A percentile compares a stretch with the other conserved stretches of the same genome.
phyloP scores from a whole-genome alignment of 2,329 filamentous ascomycete species.

The Paecilomyces fulvus region DNA sequence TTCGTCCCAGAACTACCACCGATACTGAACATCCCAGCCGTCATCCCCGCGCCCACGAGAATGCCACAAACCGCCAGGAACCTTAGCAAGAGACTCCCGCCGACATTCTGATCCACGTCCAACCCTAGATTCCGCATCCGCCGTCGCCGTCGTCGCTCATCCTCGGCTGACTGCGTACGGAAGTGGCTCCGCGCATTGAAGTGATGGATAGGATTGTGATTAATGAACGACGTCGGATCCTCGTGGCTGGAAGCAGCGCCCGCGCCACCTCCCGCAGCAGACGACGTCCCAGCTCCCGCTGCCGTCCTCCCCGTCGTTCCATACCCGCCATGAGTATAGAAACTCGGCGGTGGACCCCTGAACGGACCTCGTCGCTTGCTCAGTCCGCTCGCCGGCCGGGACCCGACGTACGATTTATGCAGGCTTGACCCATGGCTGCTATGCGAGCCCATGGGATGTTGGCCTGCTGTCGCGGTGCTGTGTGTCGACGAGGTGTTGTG shows the following conservation, averaged over 20 bases:
- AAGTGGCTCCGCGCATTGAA: slow-evolving; percentile 70
- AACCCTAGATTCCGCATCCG: slow-evolving; percentile 28
- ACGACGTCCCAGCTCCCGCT: slow-evolving; percentile 35
- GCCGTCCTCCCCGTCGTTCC: slow-evolving; percentile 52
- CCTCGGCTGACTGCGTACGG: slow-evolving; percentile 60
- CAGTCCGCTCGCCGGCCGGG: slow-evolving; percentile 71
- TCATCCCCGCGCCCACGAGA: slow-evolving; percentile 21
- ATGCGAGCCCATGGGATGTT: slow-evolving; percentile 45
- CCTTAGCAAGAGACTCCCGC: slow-evolving; percentile 20
- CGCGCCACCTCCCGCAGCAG: slow-evolving; percentile 1
- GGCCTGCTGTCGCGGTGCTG: slow-evolving; percentile 21
- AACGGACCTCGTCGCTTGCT: slow-evolving; percentile 68
- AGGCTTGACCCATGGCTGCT: slow-evolving; percentile 37
- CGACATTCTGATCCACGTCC: slow-evolving; percentile 14
- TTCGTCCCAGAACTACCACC: slow-evolving; percentile 1
- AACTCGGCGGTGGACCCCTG: slow-evolving; percentile 78
- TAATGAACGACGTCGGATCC: slow-evolving; percentile 30
- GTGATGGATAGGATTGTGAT: slow-evolving; percentile 55
- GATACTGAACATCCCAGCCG: slow-evolving; percentile 19
- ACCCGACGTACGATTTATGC: slow-evolving; percentile 39
- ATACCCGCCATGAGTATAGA: slow-evolving; percentile 77
- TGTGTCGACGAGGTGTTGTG: slow-evolving; percentile 20
- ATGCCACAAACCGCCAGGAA: slow-evolving; percentile 34
- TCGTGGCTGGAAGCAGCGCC: slow-evolving; percentile 8
- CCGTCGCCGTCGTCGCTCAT: slow-evolving; percentile 43